Evolutionary conservation across 176 grass and related monocot genomes (phyloP).

Genomic region (Paspalum vaginatum): DNA sequence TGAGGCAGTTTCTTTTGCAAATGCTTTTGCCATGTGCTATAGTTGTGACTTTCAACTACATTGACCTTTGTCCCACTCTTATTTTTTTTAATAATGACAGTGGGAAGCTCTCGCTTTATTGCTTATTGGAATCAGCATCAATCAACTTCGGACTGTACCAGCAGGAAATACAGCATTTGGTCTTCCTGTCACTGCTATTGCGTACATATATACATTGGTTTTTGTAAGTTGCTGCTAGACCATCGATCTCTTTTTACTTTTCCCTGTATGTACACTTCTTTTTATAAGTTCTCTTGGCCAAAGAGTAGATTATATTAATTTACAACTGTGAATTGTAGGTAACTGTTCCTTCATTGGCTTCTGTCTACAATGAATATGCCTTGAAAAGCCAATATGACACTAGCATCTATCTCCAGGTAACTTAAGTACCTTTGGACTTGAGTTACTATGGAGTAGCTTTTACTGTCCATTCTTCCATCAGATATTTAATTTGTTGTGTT

Average conservation of each 20-base stretch:
- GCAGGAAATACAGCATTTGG: slow-evolving; percentile 66
- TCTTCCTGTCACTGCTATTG: slow-evolving; percentile 82
- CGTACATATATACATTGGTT: slow-evolving; percentile 87
- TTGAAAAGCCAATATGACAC: slow-evolving; percentile 99
- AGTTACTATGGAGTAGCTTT: background rate
- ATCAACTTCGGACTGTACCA: slow-evolving; percentile 82
- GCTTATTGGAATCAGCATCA: slow-evolving; percentile 96
- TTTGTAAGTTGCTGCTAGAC: slow-evolving; percentile 74
- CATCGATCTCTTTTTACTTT: slow-evolving; percentile 13
- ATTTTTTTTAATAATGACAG: slow-evolving; percentile 48
- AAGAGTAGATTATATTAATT: slow-evolving; percentile 8
- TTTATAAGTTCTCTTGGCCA: background rate
- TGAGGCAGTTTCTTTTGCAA: background rate
- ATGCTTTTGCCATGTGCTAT: background rate
- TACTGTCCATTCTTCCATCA: slow-evolving; percentile 18
- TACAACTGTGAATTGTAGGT: slow-evolving; percentile 53
- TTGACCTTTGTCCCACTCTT: slow-evolving; percentile 5
- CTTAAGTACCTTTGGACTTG: background rate
- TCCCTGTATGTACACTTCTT: slow-evolving; percentile 4
- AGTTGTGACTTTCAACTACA: slow-evolving; percentile 2
- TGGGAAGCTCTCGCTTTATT: slow-evolving; percentile 99
- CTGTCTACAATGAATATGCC: slow-evolving; percentile 98
- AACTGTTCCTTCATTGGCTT: slow-evolving; percentile 96
- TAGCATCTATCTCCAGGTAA: slow-evolving; percentile 99
- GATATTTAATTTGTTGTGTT: background rate